Evolutionary conservation across 2,329 filamentous ascomycete genomes (phyloP), one percentile per base, ranked within the genome.

Genomic region (Aspergillus brasiliensis): DNA sequence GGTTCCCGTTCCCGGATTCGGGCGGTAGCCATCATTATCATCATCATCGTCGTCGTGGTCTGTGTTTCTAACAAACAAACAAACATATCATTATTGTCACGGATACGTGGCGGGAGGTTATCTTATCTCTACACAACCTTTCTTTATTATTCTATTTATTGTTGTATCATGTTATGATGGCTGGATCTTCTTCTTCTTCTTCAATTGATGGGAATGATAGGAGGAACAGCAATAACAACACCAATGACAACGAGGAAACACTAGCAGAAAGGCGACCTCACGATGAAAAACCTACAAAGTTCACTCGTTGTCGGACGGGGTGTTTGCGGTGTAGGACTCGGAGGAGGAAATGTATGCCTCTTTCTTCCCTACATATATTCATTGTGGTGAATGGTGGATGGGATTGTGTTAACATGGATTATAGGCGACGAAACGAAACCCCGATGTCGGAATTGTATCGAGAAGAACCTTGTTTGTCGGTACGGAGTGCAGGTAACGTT

Each of bases 391-490:
- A 59, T 17, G 23, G 27, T 8, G 8, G 27, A 31, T n/a, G 3
- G 8, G 27, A 31, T n/a, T 1, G 34, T 25, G 21, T 15, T 21
- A 5, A 8, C 11, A 8, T 8, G n/a, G 3, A n/a, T 23, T 31
- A 19, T 58, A 84, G 81, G 83, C 60, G 82, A 84, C 59, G 82
- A 84, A 69, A 71, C 71, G 13, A 84, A 82, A 63, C 83, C 82
- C 3, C 69, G 69, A 2, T 85, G 83, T 46, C 77, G 76, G 46
- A 80, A 82, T 62, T 84, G 83, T 59, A 67, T 77, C 15, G 73
- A 75, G 1, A 79, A 81, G 34, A 76, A 77, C 8, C 78, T 82
- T 28, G 75, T 80, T 44, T 84, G 82, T 67, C 75, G 77, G 37
- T 84, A 84, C 64, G 80, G 80, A 10, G 75, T 78, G 3, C 73